A percentile compares a stretch with the other conserved stretches of the same genome.
phyloP scores from a whole-genome alignment of 306 rosid species.

The Aeschynomene evenia region DNA sequence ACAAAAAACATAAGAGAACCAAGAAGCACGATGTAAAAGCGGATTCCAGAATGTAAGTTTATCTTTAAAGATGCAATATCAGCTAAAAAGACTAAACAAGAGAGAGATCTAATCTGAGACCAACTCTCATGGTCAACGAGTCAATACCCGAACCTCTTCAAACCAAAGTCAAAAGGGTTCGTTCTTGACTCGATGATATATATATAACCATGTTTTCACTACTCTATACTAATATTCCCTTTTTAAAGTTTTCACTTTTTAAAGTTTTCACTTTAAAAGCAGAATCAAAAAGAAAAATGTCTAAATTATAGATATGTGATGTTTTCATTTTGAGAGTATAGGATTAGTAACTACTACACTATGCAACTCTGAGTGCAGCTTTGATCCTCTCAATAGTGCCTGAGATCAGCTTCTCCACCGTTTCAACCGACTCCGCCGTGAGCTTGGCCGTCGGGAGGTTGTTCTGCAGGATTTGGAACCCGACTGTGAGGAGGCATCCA shows the following conservation, averaged over 20 bases:
- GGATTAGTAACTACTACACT: too few species aligned
- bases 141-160: slow-evolving; percentile 91
- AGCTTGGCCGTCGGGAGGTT: slow-evolving; percentile 49
- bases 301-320: too few species aligned
- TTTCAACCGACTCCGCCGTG: slow-evolving; percentile 61
- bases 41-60: not conserved
- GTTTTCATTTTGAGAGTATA: not conserved
- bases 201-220: too few species aligned
- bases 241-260: not conserved
- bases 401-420: slow-evolving; percentile 52
- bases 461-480: slow-evolving; percentile 61
- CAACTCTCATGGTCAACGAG: slow-evolving; percentile 48
- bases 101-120: too few species aligned
- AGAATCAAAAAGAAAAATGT: not conserved
- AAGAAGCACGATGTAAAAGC: not conserved
- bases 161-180: slow-evolving; percentile 48
- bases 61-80: not conserved
- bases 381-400: slow-evolving; percentile 70
- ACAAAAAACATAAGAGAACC: not conserved
- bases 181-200: slow-evolving; percentile 93
- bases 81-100: not conserved
- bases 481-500: slow-evolving; percentile 67
- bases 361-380: slow-evolving; percentile 52
- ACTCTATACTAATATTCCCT: slow-evolving; percentile 28
- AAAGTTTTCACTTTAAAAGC: too few species aligned